A percentile compares a stretch with the other conserved stretches of the same genome.
Conservation (phyloP, 2,329 filamentous ascomycete genomes). For the Paramyrothecium roridum region DNA sequence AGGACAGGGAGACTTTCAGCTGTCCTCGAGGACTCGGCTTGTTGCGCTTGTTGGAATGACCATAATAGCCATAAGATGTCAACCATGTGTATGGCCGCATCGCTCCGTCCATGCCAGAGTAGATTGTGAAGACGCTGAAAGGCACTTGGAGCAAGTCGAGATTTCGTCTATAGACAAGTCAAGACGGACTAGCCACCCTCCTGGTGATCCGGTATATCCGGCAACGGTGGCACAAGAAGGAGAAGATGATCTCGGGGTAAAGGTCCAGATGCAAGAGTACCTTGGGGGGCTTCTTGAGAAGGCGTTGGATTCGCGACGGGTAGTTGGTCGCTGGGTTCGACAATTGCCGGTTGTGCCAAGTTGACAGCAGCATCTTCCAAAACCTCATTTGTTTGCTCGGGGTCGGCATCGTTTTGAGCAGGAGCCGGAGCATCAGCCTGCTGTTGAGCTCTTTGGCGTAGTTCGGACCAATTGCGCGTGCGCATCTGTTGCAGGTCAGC, state of each 20-base stretch:
- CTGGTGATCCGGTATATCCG: neutral
- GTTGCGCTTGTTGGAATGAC: too few species aligned
- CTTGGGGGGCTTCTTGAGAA: neutral
- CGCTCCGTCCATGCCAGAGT: too few species aligned
- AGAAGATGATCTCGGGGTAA: neutral
- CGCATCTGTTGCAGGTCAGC: neutral
- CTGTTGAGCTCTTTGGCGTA: neutral
- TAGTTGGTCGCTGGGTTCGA: too few species aligned
- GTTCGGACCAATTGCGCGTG: neutral
- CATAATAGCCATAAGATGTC: too few species aligned
- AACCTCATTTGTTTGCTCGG: neutral
- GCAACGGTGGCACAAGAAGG: neutral
- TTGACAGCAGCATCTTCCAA: neutral
- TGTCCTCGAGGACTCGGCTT: too few species aligned
- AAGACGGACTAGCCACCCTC: neutral
- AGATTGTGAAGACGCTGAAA: too few species aligned
- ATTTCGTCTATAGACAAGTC: neutral
- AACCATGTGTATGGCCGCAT: too few species aligned
- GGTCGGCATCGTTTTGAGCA: too few species aligned
- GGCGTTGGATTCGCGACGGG: neutral
- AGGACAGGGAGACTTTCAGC: too few species aligned
- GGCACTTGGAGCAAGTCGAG: too few species aligned
- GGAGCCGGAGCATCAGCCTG: too few species aligned
- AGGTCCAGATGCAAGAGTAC: neutral
- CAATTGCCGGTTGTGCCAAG: neutral